Evolutionary conservation across 257 asterid genomes (phyloP).

Genomic region (Solanum rostratum): DNA sequence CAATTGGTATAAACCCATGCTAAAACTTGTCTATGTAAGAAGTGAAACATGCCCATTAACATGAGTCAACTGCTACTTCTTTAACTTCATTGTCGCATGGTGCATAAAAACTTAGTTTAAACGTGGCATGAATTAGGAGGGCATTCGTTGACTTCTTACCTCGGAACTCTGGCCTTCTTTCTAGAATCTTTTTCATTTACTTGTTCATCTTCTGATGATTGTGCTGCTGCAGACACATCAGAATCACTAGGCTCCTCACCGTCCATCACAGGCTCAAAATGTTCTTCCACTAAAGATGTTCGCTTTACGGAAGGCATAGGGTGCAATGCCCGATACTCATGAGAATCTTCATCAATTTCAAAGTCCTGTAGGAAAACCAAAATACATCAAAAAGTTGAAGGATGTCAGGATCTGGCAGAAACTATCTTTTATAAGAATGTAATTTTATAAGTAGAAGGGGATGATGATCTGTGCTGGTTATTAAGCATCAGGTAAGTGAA

Average conservation of each 20-base stretch:
- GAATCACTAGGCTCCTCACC: constrained; percentile 53
- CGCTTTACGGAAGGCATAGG: constrained; percentile 57
- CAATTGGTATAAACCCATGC: not conserved
- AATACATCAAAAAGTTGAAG: not conserved
- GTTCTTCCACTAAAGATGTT: constrained; percentile 65
- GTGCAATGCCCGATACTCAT: constrained; percentile 63
- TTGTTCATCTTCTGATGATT: constrained; percentile 43
- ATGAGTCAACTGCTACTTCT: not conserved
- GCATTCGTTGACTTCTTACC: constrained; percentile 23
- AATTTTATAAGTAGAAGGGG: not conserved
- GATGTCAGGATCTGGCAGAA: not conserved
- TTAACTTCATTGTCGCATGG: not conserved
- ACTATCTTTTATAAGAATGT: not conserved
- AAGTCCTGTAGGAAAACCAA: constrained; percentile 47
- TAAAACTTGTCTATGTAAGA: not conserved
- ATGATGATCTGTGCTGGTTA: not conserved
- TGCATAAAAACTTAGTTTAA: not conserved
- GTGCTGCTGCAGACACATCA: constrained; percentile 33
- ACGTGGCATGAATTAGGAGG: not conserved
- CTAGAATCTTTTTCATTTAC: constrained; percentile 31
- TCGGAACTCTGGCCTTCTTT: constrained; percentile 47
- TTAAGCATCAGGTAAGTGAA: not conserved
- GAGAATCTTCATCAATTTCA: constrained; percentile 66
- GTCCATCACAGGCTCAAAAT: constrained; percentile 57
- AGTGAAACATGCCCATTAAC: not conserved